phyloP scores from a whole-genome alignment of 2,329 filamentous ascomycete species.

The Paraconiothyrium sp. region DNA sequence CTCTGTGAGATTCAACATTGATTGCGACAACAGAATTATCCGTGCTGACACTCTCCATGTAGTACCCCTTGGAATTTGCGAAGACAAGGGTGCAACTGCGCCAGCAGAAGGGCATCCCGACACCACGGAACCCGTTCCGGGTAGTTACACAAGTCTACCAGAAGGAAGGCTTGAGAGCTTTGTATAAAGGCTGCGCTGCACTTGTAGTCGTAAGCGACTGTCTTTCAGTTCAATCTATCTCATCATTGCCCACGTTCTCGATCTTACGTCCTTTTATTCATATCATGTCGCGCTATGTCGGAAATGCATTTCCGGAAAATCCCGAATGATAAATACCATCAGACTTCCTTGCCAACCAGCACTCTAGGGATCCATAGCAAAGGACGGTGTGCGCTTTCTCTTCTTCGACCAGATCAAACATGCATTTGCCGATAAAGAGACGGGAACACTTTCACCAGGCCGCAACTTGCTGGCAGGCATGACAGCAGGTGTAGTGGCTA shows the following conservation, averaged over 20 bases:
- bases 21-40: not conserved
- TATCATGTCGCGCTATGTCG: not conserved
- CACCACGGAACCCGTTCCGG: slow-evolving; percentile 65
- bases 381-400: slow-evolving; percentile 73
- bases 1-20: slow-evolving; percentile 33
- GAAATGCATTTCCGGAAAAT: slow-evolving; percentile 21
- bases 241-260: not conserved
- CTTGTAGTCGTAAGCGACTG: slow-evolving; percentile 58
- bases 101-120: slow-evolving; percentile 53
- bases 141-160: slow-evolving; percentile 65
- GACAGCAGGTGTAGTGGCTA: slow-evolving; percentile 69
- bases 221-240: not conserved
- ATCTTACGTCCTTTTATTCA: not conserved
- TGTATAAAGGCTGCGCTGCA: slow-evolving; percentile 71
- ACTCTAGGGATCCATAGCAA: slow-evolving; percentile 64
- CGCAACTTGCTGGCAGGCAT: slow-evolving; percentile 71
- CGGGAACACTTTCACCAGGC: slow-evolving; percentile 64
- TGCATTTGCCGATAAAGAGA: slow-evolving; percentile 63
- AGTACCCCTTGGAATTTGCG: slow-evolving; percentile 73
- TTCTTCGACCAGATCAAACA: slow-evolving; percentile 73
- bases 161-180: slow-evolving; percentile 64
- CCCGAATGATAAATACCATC: slow-evolving; percentile 2
- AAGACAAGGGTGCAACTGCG: slow-evolving; percentile 71
- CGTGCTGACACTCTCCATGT: slow-evolving; percentile 18
- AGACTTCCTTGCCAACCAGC: slow-evolving; percentile 20